Conservation (phyloP, 305 asterid species). For the Fraxinus dipetala region DNA sequence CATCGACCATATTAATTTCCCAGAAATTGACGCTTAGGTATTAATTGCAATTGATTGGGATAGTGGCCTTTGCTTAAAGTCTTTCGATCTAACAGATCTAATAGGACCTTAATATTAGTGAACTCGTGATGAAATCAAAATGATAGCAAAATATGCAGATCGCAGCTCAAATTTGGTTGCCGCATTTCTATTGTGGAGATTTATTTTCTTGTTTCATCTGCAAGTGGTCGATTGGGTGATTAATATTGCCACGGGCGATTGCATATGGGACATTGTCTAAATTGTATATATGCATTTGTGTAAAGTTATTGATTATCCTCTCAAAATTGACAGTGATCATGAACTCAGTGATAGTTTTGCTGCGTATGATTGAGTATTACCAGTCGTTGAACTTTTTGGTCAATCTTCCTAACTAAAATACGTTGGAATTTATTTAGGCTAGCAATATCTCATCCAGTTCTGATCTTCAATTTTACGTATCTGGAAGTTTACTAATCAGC, state of each 20-base stretch:
- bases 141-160: neutral
- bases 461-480: neutral
- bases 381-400: neutral
- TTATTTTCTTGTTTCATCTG: neutral
- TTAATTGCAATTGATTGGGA: neutral
- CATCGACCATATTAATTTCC: neutral
- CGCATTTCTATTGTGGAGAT: neutral
- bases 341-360: neutral
- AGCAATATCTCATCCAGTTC: neutral
- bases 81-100: neutral
- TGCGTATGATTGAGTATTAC: neutral
- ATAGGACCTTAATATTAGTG: neutral
- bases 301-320: neutral
- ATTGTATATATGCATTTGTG: neutral
- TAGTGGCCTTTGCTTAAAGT: neutral
- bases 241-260: neutral
- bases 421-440: neutral
- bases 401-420: neutral
- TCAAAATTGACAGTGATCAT: neutral
- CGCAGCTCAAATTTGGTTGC: neutral
- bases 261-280: neutral
- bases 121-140: neutral
- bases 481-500: neutral
- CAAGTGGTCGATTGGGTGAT: neutral
- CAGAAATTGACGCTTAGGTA: slow-evolving; percentile 1